Percentiles rank a stretch among this genome's conserved stretches.
phyloP scores from a whole-genome alignment of 2,329 filamentous ascomycete genomes.

The Aureobasidium vineae region DNA sequence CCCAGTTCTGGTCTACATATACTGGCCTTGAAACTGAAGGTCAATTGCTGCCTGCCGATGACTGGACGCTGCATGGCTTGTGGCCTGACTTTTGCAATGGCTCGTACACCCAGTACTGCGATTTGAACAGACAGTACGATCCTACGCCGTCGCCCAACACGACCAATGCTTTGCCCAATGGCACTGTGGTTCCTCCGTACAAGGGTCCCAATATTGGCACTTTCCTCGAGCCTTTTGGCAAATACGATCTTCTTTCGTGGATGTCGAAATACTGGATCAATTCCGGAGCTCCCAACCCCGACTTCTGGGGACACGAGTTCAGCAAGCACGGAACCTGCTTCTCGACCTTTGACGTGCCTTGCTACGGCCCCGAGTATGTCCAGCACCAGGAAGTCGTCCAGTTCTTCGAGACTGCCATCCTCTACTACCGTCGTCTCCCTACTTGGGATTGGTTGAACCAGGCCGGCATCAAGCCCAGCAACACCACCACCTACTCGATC shows the following conservation, averaged over 20 bases:
- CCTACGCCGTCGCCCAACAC: conserved; percentile 59
- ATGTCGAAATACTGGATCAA: conserved; percentile 67
- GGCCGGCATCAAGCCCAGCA: conserved; percentile 57
- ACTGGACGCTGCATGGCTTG: conserved; percentile 61
- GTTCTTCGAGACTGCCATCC: conserved; percentile 61
- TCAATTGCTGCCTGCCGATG: conserved; percentile 57
- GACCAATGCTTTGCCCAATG: conserved; percentile 56
- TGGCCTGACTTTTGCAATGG: conserved; percentile 58
- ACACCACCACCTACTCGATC: conserved; percentile 58
- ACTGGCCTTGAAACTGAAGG: conserved; percentile 59
- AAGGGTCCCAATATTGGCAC: conserved; percentile 57
- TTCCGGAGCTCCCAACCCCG: conserved; percentile 55
- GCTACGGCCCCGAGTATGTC: conserved; percentile 60
- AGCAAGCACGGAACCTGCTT: conserved; percentile 67
- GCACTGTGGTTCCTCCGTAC: conserved; percentile 57
- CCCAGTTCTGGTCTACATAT: conserved; percentile 65
- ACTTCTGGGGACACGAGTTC: conserved; percentile 68
- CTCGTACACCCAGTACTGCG: conserved; percentile 66
- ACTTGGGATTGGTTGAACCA: conserved; percentile 61
- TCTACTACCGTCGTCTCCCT: conserved; percentile 58
- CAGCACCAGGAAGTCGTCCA: conserved; percentile 61
- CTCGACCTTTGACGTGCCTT: conserved; percentile 63
- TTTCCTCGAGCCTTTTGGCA: conserved; percentile 59
- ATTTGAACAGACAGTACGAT: conserved; percentile 63
- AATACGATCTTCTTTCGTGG: conserved; percentile 60